These are phyloP conservation scores for Beauveria pseudobassiana DNA, from an alignment of 2,329 filamentous ascomycete species.

Conservation along the genomic window DNA sequence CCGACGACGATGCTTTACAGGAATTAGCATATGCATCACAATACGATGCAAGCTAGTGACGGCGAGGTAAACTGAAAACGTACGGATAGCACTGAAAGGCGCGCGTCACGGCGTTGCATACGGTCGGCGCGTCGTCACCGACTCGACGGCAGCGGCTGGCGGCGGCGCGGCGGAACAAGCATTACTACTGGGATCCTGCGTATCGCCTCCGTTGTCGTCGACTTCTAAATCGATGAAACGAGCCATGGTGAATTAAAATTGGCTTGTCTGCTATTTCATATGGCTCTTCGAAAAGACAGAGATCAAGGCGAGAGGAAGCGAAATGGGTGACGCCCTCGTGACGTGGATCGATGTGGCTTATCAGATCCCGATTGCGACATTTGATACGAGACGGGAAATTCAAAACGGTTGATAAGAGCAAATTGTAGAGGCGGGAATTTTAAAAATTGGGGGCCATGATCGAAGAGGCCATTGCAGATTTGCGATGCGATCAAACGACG, in stretches of 20 bases:
- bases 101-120: conserved; percentile 19
- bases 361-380: background rate
- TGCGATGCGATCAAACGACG: too few relatives aligned
- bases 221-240: conserved; percentile 19
- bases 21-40: background rate
- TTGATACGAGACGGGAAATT: too few relatives aligned
- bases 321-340: conserved; percentile 5
- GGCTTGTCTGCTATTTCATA: background rate
- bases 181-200: conserved; percentile 9
- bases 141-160: background rate
- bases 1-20: conserved; percentile 52
- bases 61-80: background rate
- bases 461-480: too few relatives aligned
- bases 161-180: background rate
- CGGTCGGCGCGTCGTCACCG: conserved; percentile 7
- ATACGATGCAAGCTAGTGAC: background rate
- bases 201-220: conserved; percentile 12
- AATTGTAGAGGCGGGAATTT: too few relatives aligned
- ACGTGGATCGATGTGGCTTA: background rate
- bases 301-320: background rate
- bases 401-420: too few relatives aligned
- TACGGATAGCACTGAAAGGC: conserved; percentile 32
- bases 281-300: background rate
- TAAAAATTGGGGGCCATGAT: too few relatives aligned
- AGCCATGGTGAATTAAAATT: conserved; percentile 11